Percentiles rank a stretch among this genome's conserved stretches.
phyloP scores from a whole-genome alignment of 805 yeast species.

The Barnettozyma sucrosica region DNA sequence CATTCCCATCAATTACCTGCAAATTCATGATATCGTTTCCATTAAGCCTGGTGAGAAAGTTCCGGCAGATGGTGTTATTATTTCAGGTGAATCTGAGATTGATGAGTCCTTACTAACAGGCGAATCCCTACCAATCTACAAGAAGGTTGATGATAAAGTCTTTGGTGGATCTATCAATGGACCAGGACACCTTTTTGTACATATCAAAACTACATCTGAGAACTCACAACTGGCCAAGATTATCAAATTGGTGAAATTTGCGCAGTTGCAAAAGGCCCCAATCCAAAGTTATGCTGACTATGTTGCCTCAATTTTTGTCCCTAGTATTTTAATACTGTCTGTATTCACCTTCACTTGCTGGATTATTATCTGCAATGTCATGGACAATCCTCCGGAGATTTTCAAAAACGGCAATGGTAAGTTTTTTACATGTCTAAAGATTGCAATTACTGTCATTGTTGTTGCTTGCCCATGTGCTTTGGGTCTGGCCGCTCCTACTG shows the following conservation, averaged over 20 bases:
- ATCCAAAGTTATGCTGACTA: slow-evolving; percentile 85
- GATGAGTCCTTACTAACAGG: slow-evolving; percentile 93
- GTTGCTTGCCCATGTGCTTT: slow-evolving; percentile 99
- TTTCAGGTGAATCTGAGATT: slow-evolving; percentile 73
- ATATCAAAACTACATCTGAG: slow-evolving; percentile 68
- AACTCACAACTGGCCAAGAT: slow-evolving; percentile 85
- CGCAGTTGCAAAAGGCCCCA: slow-evolving; percentile 86
- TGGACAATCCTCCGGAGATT: slow-evolving; percentile 40
- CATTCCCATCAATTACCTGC: slow-evolving; percentile 73
- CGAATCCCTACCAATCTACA: slow-evolving; percentile 73
- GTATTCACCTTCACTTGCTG: slow-evolving; percentile 60
- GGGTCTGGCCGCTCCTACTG: slow-evolving; percentile 97
- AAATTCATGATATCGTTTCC: slow-evolving; percentile 68
- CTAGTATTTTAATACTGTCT: slow-evolving; percentile 59
- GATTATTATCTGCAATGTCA: slow-evolving; percentile 37
- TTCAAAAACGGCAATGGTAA: slow-evolving; percentile 49
- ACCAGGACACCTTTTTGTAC: slow-evolving; percentile 60
- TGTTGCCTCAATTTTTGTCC: slow-evolving; percentile 82
- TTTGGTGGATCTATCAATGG: slow-evolving; percentile 93
- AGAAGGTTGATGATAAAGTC: slow-evolving; percentile 53
- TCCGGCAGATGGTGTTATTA: slow-evolving; percentile 86
- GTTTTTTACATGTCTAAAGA: slow-evolving; percentile 62
- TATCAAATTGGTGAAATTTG: slow-evolving; percentile 78
- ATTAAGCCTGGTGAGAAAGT: slow-evolving; percentile 82
- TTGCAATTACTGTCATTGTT: slow-evolving; percentile 87